Conservation (phyloP, 2,329 filamentous ascomycete genomes). For the Didymosphaeria variabile region DNA sequence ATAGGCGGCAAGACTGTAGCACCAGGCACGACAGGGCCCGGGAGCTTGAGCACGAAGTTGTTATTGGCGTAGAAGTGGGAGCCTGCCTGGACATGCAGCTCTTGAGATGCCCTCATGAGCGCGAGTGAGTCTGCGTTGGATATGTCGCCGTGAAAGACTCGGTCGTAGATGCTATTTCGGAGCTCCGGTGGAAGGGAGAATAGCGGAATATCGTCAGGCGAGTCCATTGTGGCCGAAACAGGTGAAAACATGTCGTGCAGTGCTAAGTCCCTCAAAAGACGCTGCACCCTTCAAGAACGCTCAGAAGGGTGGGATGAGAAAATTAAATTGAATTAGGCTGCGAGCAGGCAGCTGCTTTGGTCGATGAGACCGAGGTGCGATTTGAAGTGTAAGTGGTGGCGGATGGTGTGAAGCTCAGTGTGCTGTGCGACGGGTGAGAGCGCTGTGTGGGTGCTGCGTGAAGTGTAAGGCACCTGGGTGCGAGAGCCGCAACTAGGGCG, state of each 20-base stretch:
- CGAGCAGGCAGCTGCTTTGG: neutral
- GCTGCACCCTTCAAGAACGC: neutral
- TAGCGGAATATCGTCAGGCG: neutral
- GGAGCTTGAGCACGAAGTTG: conserved; percentile 16
- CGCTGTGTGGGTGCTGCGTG: neutral
- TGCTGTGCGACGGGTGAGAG: neutral
- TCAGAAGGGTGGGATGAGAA: too few relatives aligned
- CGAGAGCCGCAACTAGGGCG: neutral
- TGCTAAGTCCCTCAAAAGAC: neutral
- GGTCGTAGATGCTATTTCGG: conserved; percentile 29
- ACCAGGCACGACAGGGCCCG: conserved; percentile 1
- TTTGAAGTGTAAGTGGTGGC: neutral
- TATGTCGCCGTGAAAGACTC: conserved; percentile 14
- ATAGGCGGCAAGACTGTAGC: conserved; percentile 29
- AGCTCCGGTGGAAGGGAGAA: conserved; percentile 22
- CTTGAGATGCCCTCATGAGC: conserved; percentile 27
- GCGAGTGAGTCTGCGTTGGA: conserved; percentile 12
- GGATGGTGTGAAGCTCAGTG: neutral
- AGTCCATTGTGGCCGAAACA: neutral
- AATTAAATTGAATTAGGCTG: neutral
- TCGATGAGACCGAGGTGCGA: neutral
- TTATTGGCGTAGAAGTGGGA: conserved; percentile 36
- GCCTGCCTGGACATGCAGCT: conserved; percentile 28
- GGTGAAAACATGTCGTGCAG: neutral
- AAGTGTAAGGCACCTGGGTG: neutral